These are phyloP conservation scores for Russula brevipes DNA, from an alignment of 768 basidiomycete species.

Conservation along the genomic window DNA sequence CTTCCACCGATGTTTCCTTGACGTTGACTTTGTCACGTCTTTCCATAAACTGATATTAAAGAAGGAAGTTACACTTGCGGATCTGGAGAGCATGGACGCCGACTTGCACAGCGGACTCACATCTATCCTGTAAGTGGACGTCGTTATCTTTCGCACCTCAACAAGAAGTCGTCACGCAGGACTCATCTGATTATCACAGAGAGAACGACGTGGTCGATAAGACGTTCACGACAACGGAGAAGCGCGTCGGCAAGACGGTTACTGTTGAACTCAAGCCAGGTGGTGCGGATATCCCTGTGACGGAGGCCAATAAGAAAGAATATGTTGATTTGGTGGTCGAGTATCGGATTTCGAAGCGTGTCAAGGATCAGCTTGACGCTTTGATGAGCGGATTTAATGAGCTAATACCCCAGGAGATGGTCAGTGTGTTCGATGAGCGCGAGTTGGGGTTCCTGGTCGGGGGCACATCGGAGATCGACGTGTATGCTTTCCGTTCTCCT, in stretches of 20 bases:
- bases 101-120: constrained; percentile 92
- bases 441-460: constrained; percentile 96
- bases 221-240: constrained; percentile 94
- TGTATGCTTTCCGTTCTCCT: constrained; percentile 48
- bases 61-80: constrained; percentile 92
- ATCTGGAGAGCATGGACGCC: constrained; percentile 94
- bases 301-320: constrained; percentile 98
- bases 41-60: constrained; percentile 99
- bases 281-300: constrained; percentile 81
- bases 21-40: constrained; percentile 35
- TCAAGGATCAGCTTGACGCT: constrained; percentile 97
- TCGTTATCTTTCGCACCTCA: neutral
- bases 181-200: constrained; percentile 38
- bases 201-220: constrained; percentile 99
- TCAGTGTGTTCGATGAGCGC: constrained; percentile 98
- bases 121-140: constrained; percentile 88
- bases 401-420: constrained; percentile 93
- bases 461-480: constrained; percentile 99
- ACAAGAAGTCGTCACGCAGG: constrained; percentile 7
- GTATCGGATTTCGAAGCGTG: constrained; percentile 94
- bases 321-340: constrained; percentile 94
- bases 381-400: constrained; percentile 99
- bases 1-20: too few relatives aligned
- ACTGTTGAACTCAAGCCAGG: constrained; percentile 92
- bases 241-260: constrained; percentile 97